Base-by-base conservation (phyloP, 768 basidiomycete species). In the Kwoniella europaea region DNA sequence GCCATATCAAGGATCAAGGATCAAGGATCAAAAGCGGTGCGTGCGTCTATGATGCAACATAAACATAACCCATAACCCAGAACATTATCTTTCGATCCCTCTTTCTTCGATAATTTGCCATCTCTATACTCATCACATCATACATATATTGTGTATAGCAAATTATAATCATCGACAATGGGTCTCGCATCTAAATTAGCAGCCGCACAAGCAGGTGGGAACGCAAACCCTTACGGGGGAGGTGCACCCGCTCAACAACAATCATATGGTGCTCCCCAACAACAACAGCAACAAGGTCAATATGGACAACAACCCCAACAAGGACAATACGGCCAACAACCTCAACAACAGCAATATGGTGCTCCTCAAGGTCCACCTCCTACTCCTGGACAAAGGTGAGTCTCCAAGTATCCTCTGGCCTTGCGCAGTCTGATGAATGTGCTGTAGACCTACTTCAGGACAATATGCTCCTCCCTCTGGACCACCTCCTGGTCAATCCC, bases 171-270 rank as follows among this genome's bases (percentile, higher is more conserved):
- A 57, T 59, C 66, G 35, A 78, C 20, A 57, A 82, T 82, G 81
- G 81, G 81, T 71, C 73, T 82, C 46, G 81, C 81, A 63, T 74
- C 77, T 22, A 82, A 82, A 71, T 65, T 82, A 22, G 75, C 74
- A 56, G 75, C 76, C 9, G 77, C 81, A 56, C 69, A 71, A 54
- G 67, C 55, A 35, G 65, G 65, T 20, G 67, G 69, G 4, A 71
- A 61, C 16, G 72, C 65, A 5, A 65, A 59, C 57, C 55, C 71
- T 13, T 67, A 53, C 18, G 76, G 73, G n/a, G 71, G 64, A 52
- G 72, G 67, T 18, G 70, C 74, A 5, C 70, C 66, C 55, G 59
- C 66, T 24, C 69, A 56, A 53, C 53, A 53, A 44, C 56, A 54
- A 46, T 43, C 55, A 15, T 74, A 75, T 60, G 74, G 74, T 18